Conservation (phyloP, 352 stramenopile species). For the Poterioochromonas sp. region DNA sequence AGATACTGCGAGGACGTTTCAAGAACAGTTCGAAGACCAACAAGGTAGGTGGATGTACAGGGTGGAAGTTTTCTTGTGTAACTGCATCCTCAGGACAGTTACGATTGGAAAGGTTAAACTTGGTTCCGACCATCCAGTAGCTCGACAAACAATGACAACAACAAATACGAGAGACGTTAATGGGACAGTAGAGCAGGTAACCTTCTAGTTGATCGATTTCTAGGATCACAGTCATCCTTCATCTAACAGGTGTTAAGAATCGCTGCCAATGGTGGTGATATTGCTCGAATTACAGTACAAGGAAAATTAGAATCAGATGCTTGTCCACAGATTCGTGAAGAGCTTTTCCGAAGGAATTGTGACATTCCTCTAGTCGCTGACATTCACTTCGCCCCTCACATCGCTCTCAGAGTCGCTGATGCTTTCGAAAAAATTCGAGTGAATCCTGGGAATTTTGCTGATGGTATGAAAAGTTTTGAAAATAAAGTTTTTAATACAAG, state of each 20-base stretch:
- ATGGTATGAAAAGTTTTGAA: conserved; percentile 65
- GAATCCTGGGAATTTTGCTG: conserved; percentile 74
- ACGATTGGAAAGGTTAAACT: conserved; percentile 35
- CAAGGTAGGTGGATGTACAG: conserved; percentile 51
- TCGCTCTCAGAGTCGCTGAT: conserved; percentile 62
- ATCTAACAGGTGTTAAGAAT: conserved; percentile 43
- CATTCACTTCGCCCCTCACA: conserved; percentile 68
- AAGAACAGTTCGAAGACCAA: conserved; percentile 50
- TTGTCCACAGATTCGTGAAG: conserved; percentile 57
- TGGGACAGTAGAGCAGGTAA: conserved; percentile 59
- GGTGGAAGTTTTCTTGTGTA: conserved; percentile 45
- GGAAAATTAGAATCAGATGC: conserved; percentile 59
- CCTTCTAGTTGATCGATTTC: conserved; percentile 10
- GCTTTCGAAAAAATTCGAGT: conserved; percentile 74
- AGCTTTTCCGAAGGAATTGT: conserved; percentile 57
- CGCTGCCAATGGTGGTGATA: conserved; percentile 51
- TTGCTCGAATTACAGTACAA: conserved; percentile 67
- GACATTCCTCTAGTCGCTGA: conserved; percentile 67
- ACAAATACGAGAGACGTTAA: conserved; percentile 68
- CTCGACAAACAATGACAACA: conserved; percentile 70
- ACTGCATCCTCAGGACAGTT: neutral
- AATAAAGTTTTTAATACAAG: conserved; percentile 66
- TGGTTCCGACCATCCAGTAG: conserved; percentile 67
- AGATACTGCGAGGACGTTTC: conserved; percentile 58
- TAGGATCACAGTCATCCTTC: neutral